Percentiles rank a stretch among this genome's conserved stretches.
phyloP scores from a whole-genome alignment of 2,329 filamentous ascomycete species.

The Hypoxylon sp. region DNA sequence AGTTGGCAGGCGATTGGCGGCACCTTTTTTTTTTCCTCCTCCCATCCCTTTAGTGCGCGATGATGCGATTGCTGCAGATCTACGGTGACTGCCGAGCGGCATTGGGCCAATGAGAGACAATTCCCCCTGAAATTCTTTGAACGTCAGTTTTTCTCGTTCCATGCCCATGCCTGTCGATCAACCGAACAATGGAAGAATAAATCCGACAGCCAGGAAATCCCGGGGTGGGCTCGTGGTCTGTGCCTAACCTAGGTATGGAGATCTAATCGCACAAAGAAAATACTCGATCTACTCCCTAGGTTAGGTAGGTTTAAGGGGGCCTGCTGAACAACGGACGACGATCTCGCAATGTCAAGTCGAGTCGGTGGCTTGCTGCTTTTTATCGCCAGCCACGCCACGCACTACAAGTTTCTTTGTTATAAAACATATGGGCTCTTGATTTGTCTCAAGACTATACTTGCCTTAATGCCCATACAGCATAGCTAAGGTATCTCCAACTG shows the following conservation, averaged over 20 bases:
- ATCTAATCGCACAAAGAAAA: constrained; percentile 20
- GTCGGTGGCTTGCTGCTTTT: constrained; percentile 8
- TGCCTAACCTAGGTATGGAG: constrained; percentile 31
- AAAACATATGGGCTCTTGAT: constrained; percentile 12
- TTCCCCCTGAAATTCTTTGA: constrained; percentile 22
- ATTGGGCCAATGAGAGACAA: constrained; percentile 22
- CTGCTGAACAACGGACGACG: constrained; percentile 11
- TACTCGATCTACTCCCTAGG: constrained; percentile 3
- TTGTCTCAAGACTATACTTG: constrained; percentile 3
- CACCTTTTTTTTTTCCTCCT: constrained; percentile 8
- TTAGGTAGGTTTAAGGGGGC: not conserved
- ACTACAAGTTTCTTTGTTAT: not conserved
- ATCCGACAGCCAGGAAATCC: constrained; percentile 13
- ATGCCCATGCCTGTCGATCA: not conserved
- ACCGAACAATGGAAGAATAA: constrained; percentile 23
- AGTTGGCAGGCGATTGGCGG: constrained; percentile 9
- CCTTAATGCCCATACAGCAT: constrained; percentile 21
- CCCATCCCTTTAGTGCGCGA: constrained; percentile 9
- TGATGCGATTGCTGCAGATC: constrained; percentile 34
- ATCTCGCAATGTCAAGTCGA: constrained; percentile 11
- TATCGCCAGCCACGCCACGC: not conserved
- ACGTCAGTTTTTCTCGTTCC: constrained; percentile 16
- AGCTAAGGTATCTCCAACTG: too few species aligned
- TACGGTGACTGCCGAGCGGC: constrained; percentile 14
- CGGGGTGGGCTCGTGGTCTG: constrained; percentile 2